Evolutionary conservation across 2,329 filamentous ascomycete genomes (phyloP).

Genomic region (Apiospora koreana): DNA sequence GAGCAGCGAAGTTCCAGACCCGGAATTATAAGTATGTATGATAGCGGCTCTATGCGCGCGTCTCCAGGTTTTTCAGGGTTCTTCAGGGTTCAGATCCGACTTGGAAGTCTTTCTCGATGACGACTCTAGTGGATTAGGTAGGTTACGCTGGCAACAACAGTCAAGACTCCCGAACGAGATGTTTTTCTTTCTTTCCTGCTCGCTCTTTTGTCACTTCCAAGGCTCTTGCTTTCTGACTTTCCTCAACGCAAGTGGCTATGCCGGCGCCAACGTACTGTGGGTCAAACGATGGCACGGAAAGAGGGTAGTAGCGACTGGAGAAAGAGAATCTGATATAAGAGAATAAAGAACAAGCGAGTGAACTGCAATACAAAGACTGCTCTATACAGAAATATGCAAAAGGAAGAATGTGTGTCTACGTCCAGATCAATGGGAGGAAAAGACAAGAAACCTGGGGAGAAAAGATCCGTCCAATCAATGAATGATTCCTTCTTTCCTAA

Average conservation of each 20-base stretch:
- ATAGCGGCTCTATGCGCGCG: background rate
- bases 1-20: background rate
- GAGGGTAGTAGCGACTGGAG: background rate
- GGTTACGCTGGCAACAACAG: background rate
- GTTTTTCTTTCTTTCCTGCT: background rate
- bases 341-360: constrained; percentile 2
- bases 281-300: background rate
- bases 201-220: background rate
- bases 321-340: background rate
- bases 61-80: background rate
- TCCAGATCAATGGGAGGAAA: background rate
- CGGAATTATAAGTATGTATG: background rate
- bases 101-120: background rate
- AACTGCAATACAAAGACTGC: background rate
- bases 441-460: background rate
- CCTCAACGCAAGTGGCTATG: constrained; percentile 1
- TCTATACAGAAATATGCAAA: background rate
- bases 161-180: background rate
- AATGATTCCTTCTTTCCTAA: no score
- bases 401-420: background rate
- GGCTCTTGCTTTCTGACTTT: background rate
- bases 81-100: background rate
- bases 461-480: no score
- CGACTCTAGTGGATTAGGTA: background rate
- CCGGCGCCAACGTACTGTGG: constrained; percentile 5